Evolutionary conservation across 352 stramenopile genomes (phyloP).

Genomic region (Phytophthora hybrid): DNA sequence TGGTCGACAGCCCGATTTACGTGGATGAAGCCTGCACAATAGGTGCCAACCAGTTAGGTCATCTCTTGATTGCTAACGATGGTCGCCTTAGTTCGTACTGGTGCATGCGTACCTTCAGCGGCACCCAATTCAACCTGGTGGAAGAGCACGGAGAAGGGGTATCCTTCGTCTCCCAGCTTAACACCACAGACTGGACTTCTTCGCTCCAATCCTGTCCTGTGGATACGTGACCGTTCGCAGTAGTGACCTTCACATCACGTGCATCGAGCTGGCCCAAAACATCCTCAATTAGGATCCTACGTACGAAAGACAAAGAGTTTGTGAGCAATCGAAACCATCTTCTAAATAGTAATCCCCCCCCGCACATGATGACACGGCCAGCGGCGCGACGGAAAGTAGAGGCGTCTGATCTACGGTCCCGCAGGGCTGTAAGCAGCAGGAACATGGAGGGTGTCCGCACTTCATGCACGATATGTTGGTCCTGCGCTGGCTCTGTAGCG

Average conservation of each 20-base stretch:
- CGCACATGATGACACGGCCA: constrained; percentile 4
- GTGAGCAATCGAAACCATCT: not conserved
- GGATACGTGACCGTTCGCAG: not conserved
- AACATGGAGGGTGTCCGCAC: constrained; percentile 8
- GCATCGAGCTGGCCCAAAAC: constrained; percentile 1
- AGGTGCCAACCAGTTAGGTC: not conserved
- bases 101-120: constrained; percentile 1
- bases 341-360: not conserved
- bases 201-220: not conserved
- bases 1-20: not conserved
- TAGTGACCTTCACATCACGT: not conserved
- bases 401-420: not conserved
- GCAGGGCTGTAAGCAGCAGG: not conserved
- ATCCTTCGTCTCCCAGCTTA: constrained; percentile 9
- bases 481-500: not conserved
- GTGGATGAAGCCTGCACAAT: not conserved
- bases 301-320: not conserved
- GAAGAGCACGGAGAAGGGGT: constrained; percentile 8
- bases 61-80: not conserved
- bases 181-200: not conserved
- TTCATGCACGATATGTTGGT: not conserved
- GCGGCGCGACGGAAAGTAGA: not conserved
- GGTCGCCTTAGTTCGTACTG: not conserved
- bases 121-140: constrained; percentile 12
- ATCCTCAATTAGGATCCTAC: constrained; percentile 9